These are phyloP conservation scores for Tetragonia tetragonoides DNA, from an alignment of 148 eudicot genomes.

Conservation along the genomic window DNA sequence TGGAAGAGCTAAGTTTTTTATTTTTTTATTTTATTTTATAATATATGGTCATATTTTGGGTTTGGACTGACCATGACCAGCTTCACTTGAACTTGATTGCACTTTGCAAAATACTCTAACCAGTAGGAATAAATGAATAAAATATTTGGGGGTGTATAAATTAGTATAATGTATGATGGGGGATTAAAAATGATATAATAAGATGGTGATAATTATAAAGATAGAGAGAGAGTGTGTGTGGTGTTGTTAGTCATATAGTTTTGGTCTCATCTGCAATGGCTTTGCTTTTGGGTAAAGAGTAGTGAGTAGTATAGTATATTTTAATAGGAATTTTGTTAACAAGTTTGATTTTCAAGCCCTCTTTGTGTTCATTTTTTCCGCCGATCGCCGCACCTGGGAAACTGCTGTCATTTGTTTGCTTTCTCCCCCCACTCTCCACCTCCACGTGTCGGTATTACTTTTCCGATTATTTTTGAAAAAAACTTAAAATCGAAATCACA, in stretches of 20 bases:
- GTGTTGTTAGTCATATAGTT: constrained; percentile 5
- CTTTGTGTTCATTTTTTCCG: constrained; percentile 49
- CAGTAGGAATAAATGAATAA: background rate
- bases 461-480: too few relatives aligned
- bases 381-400: constrained; percentile 98
- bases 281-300: constrained; percentile 7
- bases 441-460: constrained; percentile 11
- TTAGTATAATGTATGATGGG: constrained; percentile 6
- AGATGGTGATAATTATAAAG: too few relatives aligned
- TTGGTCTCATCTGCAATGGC: constrained; percentile 22
- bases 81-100: constrained; percentile 25
- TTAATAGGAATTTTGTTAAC: background rate
- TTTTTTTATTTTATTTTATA: background rate
- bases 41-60: background rate
- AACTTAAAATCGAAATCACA: background rate
- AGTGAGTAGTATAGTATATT: background rate
- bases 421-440: constrained; percentile 26
- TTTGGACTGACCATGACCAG: constrained; percentile 17
- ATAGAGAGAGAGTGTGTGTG: background rate
- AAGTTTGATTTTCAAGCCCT: constrained; percentile 24
- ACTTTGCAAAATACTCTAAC: background rate
- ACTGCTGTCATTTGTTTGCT: constrained; percentile 51
- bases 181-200: background rate
- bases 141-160: background rate
- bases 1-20: constrained; percentile 17